Base-by-base conservation (phyloP, 2,329 filamentous ascomycete species). In the Furcasterigmium sp. region DNA sequence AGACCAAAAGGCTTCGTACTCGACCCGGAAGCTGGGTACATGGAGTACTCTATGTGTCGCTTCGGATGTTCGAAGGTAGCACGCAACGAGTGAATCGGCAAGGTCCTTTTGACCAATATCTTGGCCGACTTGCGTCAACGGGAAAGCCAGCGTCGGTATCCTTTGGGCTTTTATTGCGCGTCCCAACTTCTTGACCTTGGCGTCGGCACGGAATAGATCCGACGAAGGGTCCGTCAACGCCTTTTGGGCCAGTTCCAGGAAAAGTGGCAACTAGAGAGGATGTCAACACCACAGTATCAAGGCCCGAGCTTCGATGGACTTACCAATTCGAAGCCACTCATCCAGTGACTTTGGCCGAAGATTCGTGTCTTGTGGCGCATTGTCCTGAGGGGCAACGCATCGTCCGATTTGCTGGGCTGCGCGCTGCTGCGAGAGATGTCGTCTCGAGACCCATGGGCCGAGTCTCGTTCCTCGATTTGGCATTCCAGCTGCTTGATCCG, bases 21-120 rank as follows among this genome's bases (percentile, higher is more conserved):
- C 72, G 14, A 62, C 62, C 36, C 67, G 61, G 46, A 84, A 82
- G 0, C 70, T 73, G 0, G 78, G 78, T 1, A 76, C 56, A 52
- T 84, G 74, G 11, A 84, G 46, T 17, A 84, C 67, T 2, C 80
- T 69, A 48, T 76, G 69, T 8, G 75, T 70, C 1, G 74, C 72
- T 50, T 82, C 77, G 34, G 76, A 69, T 1, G 72, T 72, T 37
- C 73, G 62, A 19, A 84, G 59, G 58, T 81, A 80, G 23, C 63
- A 56, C 6, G 72, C 63, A 13, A 80, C 61, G 3, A 81, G 64
- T 43, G 68, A 56, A 45, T 80, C 75, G 0, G 72, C 68, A 3
- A 76, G 47, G 0, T 56, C 56, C 10, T 59, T 57, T 2, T 55
- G 32, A 0, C 69, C 67, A 4, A 72, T 59, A 2, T 61, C 56